Evolutionary conservation across 441 rosid genomes (phyloP).

Genomic region (Populus hybrid): DNA sequence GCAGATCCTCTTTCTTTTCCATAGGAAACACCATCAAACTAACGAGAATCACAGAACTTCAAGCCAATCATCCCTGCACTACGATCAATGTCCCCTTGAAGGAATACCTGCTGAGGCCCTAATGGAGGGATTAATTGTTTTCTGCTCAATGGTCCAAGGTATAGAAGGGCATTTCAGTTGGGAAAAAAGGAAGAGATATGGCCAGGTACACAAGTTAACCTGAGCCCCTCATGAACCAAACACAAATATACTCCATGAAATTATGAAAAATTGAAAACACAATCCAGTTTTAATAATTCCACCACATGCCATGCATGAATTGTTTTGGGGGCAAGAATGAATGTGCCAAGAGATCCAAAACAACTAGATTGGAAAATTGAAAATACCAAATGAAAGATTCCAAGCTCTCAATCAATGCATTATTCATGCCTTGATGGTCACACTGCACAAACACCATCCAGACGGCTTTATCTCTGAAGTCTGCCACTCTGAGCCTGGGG

Average conservation of each 20-base stretch:
- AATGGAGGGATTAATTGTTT: too few relatives aligned
- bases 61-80: too few relatives aligned
- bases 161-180: background rate
- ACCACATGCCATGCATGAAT: background rate
- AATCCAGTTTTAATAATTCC: background rate
- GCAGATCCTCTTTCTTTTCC: too few relatives aligned
- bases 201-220: background rate
- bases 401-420: background rate
- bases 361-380: background rate
- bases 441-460: constrained; percentile 77
- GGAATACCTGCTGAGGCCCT: background rate
- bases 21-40: background rate
- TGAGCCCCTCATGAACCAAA: background rate
- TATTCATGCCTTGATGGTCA: constrained; percentile 67
- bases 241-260: background rate
- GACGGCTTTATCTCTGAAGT: constrained; percentile 66
- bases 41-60: background rate
- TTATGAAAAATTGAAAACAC: background rate
- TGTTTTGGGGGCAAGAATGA: background rate
- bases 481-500: constrained; percentile 77
- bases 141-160: background rate
- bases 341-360: background rate
- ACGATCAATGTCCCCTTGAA: too few relatives aligned
- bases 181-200: background rate
- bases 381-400: background rate